A percentile compares a stretch with the other conserved stretches of the same genome.
Conservation (phyloP, 1,284 basidiomycete species). For the Apiotrichum porosum region DNA sequence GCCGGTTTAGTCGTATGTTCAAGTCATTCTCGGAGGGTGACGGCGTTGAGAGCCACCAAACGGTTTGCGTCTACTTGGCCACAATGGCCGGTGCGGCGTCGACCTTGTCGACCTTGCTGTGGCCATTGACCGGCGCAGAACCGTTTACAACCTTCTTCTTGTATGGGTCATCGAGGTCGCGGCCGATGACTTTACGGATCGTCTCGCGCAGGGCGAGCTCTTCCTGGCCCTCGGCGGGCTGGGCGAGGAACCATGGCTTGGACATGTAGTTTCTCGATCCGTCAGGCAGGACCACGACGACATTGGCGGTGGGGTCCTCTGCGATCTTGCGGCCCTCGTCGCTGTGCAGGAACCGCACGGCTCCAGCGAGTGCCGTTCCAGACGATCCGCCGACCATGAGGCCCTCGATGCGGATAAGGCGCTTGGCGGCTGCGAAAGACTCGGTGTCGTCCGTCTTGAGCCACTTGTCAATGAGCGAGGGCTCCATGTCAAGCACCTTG, state of each 20-base stretch:
- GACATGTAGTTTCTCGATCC: slow-evolving; percentile 95
- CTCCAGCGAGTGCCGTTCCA: slow-evolving; percentile 75
- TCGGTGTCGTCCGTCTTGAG: slow-evolving; percentile 79
- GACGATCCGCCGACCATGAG: slow-evolving; percentile 88
- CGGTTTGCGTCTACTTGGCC: too few relatives aligned
- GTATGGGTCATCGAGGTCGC: slow-evolving; percentile 20
- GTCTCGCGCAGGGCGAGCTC: slow-evolving; percentile 6
- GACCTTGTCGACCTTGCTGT: background rate
- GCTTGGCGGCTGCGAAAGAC: slow-evolving; percentile 68
- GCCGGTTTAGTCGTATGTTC: too few relatives aligned
- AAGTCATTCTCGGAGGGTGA: too few relatives aligned
- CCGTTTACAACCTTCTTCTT: slow-evolving; percentile 1
- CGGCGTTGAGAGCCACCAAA: too few relatives aligned
- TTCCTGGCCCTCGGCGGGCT: slow-evolving; percentile 2
- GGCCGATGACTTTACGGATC: slow-evolving; percentile 16
- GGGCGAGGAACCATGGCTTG: slow-evolving; percentile 54
- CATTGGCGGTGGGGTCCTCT: slow-evolving; percentile 69
- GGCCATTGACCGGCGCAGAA: background rate
- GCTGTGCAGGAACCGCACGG: slow-evolving; percentile 67
- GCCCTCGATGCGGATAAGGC: slow-evolving; percentile 78
- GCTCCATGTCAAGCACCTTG: slow-evolving; percentile 55
- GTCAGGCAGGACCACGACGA: slow-evolving; percentile 84
- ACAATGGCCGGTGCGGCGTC: too few relatives aligned
- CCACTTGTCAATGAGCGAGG: slow-evolving; percentile 61
- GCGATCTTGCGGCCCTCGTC: slow-evolving; percentile 64